phyloP scores from a whole-genome alignment of 495 filamentous ascomycete genomes.

The Trichoderma reesei region DNA sequence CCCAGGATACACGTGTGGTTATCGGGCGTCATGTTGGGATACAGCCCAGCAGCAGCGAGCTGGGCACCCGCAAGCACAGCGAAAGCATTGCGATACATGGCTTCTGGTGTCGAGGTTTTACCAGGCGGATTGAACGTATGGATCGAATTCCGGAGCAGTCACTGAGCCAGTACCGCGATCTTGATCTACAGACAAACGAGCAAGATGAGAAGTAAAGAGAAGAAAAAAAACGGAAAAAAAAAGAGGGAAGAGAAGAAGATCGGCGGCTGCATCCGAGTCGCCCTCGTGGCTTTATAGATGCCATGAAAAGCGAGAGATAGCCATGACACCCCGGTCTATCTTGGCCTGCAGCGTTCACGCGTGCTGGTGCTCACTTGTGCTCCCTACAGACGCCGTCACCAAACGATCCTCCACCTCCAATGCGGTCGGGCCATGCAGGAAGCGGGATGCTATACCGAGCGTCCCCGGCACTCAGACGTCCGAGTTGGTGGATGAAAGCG shows the following conservation, averaged over 20 bases:
- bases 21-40: conserved; percentile 11
- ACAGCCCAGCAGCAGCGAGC: conserved; percentile 17
- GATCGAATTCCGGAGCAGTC: too few relatives aligned
- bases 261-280: neutral
- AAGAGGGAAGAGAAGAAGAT: neutral
- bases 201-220: neutral
- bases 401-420: too few relatives aligned
- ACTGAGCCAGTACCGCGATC: neutral
- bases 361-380: too few relatives aligned
- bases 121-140: too few relatives aligned
- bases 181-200: neutral
- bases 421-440: too few relatives aligned
- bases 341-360: neutral
- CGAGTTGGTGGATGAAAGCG: too few relatives aligned
- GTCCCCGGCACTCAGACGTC: neutral
- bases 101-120: neutral
- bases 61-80: neutral
- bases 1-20: conserved; percentile 9
- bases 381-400: too few relatives aligned
- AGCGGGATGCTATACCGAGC: neutral
- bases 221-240: neutral
- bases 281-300: neutral
- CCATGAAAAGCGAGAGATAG: too few relatives aligned
- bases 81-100: neutral
- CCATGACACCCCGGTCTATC: too few relatives aligned